Evolutionary conservation across 2,329 filamentous ascomycete species (phyloP).

Genomic region (Trichoderma pleuroti): DNA sequence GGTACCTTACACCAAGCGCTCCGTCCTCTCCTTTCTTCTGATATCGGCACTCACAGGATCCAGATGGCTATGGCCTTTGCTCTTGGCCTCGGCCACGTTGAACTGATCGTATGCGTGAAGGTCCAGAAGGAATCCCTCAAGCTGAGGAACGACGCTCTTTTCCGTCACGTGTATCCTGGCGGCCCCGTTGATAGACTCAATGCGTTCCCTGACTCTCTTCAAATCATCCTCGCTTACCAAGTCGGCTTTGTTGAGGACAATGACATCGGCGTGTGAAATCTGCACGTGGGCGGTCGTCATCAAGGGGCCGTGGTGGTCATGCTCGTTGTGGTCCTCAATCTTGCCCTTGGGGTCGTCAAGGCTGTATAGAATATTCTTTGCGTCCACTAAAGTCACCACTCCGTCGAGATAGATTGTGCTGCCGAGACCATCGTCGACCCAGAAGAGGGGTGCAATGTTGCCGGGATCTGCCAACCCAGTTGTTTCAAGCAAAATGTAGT

Average conservation of each 20-base stretch:
- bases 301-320: conserved; percentile 58
- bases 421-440: conserved; percentile 93
- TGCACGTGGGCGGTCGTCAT: conserved; percentile 94
- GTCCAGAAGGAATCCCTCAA: conserved; percentile 85
- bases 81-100: conserved; percentile 64
- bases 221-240: conserved; percentile 71
- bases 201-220: conserved; percentile 62
- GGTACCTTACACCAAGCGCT: neutral
- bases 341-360: conserved; percentile 68
- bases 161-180: conserved; percentile 81
- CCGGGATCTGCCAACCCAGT: conserved; percentile 93
- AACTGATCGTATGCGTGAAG: conserved; percentile 90
- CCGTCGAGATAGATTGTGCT: conserved; percentile 96
- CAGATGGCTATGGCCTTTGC: conserved; percentile 83
- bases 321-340: conserved; percentile 49
- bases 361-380: conserved; percentile 81
- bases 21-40: neutral
- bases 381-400: conserved; percentile 93
- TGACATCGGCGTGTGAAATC: conserved; percentile 92
- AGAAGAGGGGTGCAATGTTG: conserved; percentile 93
- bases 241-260: conserved; percentile 92
- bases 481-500: conserved; percentile 96
- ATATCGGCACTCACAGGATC: conserved; percentile 62
- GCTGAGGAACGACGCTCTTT: conserved; percentile 71
- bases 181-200: conserved; percentile 83